Evolutionary conservation across 2,329 filamentous ascomycete species (phyloP), one percentile per base, ranked within the genome.

Genomic region (Neonectria coccinea): DNA sequence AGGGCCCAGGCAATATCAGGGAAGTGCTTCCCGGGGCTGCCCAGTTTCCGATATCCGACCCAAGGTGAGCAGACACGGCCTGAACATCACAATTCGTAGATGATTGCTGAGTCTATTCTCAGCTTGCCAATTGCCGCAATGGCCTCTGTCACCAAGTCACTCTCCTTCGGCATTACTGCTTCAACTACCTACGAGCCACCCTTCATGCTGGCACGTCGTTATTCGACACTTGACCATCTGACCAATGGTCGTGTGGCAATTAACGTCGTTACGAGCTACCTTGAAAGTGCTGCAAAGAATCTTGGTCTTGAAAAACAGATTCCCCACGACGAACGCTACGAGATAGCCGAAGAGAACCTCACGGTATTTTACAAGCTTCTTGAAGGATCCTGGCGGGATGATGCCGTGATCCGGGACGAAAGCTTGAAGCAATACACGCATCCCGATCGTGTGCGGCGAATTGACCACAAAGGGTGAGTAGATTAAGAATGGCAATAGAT

Each of bases 261-360:
- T 83, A 86, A 86, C 55, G 82, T 85, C 36, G 83, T 86, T 0
- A 85, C 83, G 0, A 80, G 77, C 9, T 84, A 84, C 62, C 73
- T 83, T 2, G 81, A 84, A 42, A 81, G 78, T 9, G 81, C 83
- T 2, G 83, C 83, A 2, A 75, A 80, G n/a, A 83, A 82, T 12
- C 80, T 82, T 65, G 83, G 83, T 1, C 71, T 82, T 1, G 72
- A 80, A 12, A 73, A 80, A 14, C 79, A 82, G 59, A 76, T 84
- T 29, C 77, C 82, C 58, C 83, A 85, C 61, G 83, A 85, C 51
- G 80, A 84, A 73, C 78, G 83, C 11, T 85, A 85, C 67, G 75
- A 72, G 5, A 81, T 82, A 18, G 82, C 82, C 0, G 79, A 85
- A 50, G 83, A 85, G 67, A 84, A 83, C 59, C 73, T 83, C 55